Base-by-base conservation (phyloP, 805 yeast genomes). In the Starmera pachycereana region DNA sequence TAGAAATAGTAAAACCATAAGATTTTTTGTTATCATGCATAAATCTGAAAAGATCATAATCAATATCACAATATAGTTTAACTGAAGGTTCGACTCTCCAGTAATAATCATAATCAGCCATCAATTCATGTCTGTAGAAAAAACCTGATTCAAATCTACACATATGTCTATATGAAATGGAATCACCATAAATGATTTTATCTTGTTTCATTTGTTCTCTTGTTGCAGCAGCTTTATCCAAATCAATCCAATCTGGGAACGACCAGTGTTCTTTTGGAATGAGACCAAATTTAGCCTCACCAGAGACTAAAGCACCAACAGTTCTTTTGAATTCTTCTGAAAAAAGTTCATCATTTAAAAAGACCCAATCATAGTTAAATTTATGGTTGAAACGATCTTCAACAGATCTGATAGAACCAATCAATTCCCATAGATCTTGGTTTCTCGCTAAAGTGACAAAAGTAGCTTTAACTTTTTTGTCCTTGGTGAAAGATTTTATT, bases 61-160 rank as follows among this genome's bases (percentile, higher is more conserved):
- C 68, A 25, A 80, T 63, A 55, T 81, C 81, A 63, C 90, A 83
- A 46, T 57, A 68, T 37, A 78, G 60, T 40, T 67, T 62, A 39
- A 79, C 72, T 40, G 77, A 80, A 18, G 89, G 87, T 60, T 82
- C 90, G 37, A 83, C 81, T 48, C 90, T 67, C 90, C 90, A 81
- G 58, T 77, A 81, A 56, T 76, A 84, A 36, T 72, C 76, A 60
- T 81, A 82, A 18, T 72, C 69, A 39, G 61, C 55, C 57, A 85
- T 57, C 38, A 80, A 55, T 41, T 71, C 74, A 56, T 82, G 88
- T 44, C 73, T 63, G 59, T 69, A 81, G 62, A 85, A 81, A 53
- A 80, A 82, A 8, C 70, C 70, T 14, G 69, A 63, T 44, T 65
- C 66, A 41, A 47, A 66, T 48, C 71, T 65, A 44, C 70, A 45